Percentiles rank a stretch among this genome's conserved stretches.
Conservation (phyloP, 176 grass and related monocot genomes). For the Oryza glumipatula region DNA sequence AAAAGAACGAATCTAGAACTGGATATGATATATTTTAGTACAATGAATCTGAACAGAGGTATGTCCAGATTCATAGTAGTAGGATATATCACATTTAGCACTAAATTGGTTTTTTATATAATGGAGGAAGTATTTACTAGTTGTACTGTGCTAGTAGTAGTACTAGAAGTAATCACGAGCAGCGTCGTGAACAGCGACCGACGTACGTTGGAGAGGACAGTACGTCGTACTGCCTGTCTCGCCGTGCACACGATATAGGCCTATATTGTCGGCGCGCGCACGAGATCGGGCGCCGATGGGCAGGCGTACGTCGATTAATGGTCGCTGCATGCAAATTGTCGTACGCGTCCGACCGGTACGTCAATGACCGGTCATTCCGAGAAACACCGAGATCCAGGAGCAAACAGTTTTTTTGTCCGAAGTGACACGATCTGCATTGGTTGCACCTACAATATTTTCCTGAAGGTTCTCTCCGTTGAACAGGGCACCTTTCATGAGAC, state of each 20-base stretch:
- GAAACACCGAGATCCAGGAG: neutral
- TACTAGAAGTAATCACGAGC: neutral
- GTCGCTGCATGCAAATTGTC: neutral
- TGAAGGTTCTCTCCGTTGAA: neutral
- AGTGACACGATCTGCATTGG: neutral
- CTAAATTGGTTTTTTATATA: too few relatives aligned
- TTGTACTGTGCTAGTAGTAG: neutral
- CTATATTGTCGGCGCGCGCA: conserved; percentile 38
- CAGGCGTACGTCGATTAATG: neutral
- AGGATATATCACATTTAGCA: too few relatives aligned
- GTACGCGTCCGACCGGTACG: neutral
- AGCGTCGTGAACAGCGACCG: neutral
- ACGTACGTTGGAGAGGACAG: neutral
- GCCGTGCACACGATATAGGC: conserved; percentile 4
- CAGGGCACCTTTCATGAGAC: neutral
- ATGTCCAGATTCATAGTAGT: too few relatives aligned
- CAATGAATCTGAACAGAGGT: too few relatives aligned
- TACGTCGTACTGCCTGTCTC: neutral
- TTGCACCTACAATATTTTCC: neutral
- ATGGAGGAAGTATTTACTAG: too few relatives aligned
- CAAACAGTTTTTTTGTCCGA: neutral
- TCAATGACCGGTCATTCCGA: conserved; percentile 29
- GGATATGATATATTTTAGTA: too few relatives aligned
- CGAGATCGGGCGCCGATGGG: conserved; percentile 7
- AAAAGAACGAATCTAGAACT: too few relatives aligned